These are phyloP conservation scores for Aspergillus hancockii DNA, from an alignment of 495 filamentous ascomycete species.

Conservation along the genomic window DNA sequence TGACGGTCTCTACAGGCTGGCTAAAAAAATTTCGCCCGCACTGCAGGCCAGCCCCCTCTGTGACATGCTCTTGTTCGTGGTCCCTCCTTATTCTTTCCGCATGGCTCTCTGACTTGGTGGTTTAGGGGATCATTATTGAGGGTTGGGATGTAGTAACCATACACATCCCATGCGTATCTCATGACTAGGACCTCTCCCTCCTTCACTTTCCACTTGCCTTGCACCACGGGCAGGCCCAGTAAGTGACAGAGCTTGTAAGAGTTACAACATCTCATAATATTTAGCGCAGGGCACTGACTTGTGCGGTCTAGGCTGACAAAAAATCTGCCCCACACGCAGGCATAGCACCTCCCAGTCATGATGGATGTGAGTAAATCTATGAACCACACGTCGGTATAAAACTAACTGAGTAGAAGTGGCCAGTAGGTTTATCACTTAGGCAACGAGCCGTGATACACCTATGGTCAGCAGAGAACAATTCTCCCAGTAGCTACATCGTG, in stretches of 20 bases:
- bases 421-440: neutral
- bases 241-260: slow-evolving; percentile 12
- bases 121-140: neutral
- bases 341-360: neutral
- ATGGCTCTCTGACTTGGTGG: neutral
- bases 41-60: slow-evolving; percentile 4
- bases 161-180: neutral
- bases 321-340: neutral
- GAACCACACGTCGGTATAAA: neutral
- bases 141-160: neutral
- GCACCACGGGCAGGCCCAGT: neutral
- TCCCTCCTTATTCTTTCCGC: neutral
- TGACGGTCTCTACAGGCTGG: slow-evolving; percentile 9
- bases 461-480: neutral
- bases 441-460: neutral
- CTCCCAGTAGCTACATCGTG: slow-evolving; percentile 3
- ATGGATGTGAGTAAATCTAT: neutral
- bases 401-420: neutral
- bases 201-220: neutral
- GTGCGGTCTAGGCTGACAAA: neutral
- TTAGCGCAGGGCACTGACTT: neutral
- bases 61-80: slow-evolving; percentile 5
- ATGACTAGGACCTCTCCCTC: neutral
- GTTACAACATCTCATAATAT: neutral
- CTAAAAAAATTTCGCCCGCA: slow-evolving; percentile 11